These are phyloP conservation scores for Penicillium canariense DNA, from an alignment of 495 filamentous ascomycete species.

Conservation along the genomic window DNA sequence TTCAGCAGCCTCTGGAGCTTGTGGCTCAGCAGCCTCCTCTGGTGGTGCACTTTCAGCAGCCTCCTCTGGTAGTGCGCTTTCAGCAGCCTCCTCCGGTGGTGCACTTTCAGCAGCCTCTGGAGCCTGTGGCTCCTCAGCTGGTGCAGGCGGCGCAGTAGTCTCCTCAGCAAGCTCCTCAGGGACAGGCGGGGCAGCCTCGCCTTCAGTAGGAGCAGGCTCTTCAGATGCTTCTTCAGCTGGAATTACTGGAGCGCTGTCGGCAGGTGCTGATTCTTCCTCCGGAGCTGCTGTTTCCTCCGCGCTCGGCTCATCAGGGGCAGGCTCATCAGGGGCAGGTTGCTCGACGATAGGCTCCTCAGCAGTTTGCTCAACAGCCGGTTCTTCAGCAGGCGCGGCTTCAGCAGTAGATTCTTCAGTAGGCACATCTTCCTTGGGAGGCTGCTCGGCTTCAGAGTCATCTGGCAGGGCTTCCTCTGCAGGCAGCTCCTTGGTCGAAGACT, in stretches of 20 bases:
- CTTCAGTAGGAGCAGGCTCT: conserved; percentile 9
- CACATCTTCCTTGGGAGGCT: conserved; percentile 1
- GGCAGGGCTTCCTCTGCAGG: conserved; percentile 11
- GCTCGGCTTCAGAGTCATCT: conserved; percentile 3
- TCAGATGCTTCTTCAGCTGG: conserved; percentile 12
- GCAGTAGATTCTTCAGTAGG: conserved; percentile 1
- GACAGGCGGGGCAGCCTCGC: not conserved
- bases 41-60: not conserved
- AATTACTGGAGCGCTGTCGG: not conserved
- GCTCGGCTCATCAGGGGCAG: not conserved
- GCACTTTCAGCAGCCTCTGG: not conserved
- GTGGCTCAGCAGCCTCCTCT: conserved; percentile 4
- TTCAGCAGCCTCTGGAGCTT: not conserved
- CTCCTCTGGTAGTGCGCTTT: no score
- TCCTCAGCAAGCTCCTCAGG: not conserved
- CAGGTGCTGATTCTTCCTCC: not conserved
- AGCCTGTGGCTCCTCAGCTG: conserved; percentile 8
- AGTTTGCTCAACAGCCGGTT: conserved; percentile 16
- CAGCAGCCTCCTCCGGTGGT: no score
- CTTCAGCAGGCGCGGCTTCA: conserved; percentile 20
- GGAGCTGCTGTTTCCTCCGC: not conserved
- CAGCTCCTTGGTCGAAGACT: not conserved
- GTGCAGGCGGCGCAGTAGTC: no score
- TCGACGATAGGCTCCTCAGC: conserved; percentile 18
- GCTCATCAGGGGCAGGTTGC: conserved; percentile 4